These are phyloP conservation scores for Curvularia verruculosa DNA, from an alignment of 2,329 filamentous ascomycete species.

Conservation along the genomic window DNA sequence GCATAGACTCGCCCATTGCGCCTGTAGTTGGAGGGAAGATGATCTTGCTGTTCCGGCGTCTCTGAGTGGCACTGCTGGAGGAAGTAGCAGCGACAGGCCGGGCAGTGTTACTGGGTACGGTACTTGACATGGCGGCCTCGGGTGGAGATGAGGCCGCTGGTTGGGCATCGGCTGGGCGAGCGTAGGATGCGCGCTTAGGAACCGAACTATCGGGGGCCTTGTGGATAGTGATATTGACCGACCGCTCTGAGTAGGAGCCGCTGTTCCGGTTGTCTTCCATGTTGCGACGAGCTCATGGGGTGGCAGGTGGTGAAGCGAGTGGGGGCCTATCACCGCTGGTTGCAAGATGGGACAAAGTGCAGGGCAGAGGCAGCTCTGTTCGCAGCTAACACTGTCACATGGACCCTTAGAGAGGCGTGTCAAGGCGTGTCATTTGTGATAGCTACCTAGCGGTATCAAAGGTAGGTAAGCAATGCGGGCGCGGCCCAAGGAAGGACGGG, in stretches of 20 bases:
- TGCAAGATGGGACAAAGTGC: slow-evolving; percentile 17
- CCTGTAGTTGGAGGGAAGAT: slow-evolving; percentile 35
- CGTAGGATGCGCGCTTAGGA: slow-evolving; percentile 43
- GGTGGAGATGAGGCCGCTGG: slow-evolving; percentile 24
- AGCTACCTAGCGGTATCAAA: slow-evolving; percentile 29
- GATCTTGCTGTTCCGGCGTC: slow-evolving; percentile 42
- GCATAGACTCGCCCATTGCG: slow-evolving; percentile 32
- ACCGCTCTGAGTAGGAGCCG: slow-evolving; percentile 31
- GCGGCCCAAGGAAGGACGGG: slow-evolving; percentile 9
- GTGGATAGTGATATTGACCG: slow-evolving; percentile 30
- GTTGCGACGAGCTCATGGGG: slow-evolving; percentile 30
- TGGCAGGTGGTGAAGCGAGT: slow-evolving; percentile 13
- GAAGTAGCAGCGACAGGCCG: slow-evolving; percentile 28
- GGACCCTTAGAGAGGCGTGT: slow-evolving; percentile 20
- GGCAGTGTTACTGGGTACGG: slow-evolving; percentile 40
- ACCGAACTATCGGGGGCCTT: slow-evolving; percentile 37
- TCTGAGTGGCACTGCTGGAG: slow-evolving; percentile 37
- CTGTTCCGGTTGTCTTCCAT: slow-evolving; percentile 43
- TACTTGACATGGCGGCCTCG: slow-evolving; percentile 22
- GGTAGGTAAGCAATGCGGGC: slow-evolving; percentile 19
- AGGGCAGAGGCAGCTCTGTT: slow-evolving; percentile 9
- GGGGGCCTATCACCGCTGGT: slow-evolving; percentile 20
- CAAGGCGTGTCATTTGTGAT: slow-evolving; percentile 23
- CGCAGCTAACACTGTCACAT: slow-evolving; percentile 29
- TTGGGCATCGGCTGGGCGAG: slow-evolving; percentile 41